A percentile compares a stretch with the other conserved stretches of the same genome.
phyloP scores from a whole-genome alignment of 75 land plant genomes.

The Picea sitchensis region DNA sequence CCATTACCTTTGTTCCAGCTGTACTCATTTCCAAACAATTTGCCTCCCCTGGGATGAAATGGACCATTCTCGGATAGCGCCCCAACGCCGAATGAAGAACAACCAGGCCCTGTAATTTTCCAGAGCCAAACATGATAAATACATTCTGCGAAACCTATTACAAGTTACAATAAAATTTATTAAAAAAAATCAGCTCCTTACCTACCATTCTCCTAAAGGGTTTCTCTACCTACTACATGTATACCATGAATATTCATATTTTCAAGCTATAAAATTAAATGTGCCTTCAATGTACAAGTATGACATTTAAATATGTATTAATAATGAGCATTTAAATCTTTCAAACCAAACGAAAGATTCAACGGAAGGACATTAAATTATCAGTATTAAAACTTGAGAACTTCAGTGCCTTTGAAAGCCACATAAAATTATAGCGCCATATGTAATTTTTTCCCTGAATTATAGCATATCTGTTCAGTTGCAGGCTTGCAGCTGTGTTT shows the following conservation, averaged over 20 bases:
- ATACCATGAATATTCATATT: too few relatives aligned
- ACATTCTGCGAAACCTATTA: too few relatives aligned
- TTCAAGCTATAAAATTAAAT: too few relatives aligned
- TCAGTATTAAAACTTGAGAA: not conserved
- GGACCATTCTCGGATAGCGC: constrained; percentile 97
- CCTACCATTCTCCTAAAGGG: too few relatives aligned
- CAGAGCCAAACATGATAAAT: not conserved
- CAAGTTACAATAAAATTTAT: too few relatives aligned
- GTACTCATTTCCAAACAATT: constrained; percentile 56
- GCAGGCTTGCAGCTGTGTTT: too few relatives aligned
- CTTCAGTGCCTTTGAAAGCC: not conserved
- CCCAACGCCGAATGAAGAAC: constrained; percentile 94
- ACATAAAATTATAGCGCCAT: too few relatives aligned
- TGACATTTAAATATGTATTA: not conserved
- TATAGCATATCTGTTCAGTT: too few relatives aligned
- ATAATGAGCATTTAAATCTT: not conserved
- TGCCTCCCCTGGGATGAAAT: constrained; percentile 68
- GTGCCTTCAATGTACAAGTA: not conserved
- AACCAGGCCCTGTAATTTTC: constrained; percentile 80
- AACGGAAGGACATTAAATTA: not conserved
- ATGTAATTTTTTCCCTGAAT: too few relatives aligned
- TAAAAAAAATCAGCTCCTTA: too few relatives aligned
- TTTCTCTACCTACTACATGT: too few relatives aligned
- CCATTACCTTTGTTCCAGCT: constrained; percentile 88
- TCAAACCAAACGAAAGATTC: not conserved